Base-by-base conservation (phyloP, 2,329 filamentous ascomycete genomes). In the Pseudocercospora cruenta region DNA sequence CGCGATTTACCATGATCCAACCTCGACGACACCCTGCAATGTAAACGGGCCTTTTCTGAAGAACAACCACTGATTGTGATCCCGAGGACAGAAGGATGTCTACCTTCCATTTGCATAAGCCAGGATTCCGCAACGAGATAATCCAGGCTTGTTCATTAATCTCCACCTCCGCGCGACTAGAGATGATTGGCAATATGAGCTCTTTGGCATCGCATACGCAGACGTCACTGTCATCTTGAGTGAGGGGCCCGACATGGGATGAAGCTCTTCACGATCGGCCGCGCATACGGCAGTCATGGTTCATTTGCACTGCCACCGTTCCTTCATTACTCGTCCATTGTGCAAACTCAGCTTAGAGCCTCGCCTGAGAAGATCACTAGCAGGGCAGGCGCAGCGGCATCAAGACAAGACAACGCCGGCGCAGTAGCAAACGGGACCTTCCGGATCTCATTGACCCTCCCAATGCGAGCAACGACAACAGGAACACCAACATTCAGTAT, bases 191-290 rank as follows among this genome's bases (percentile, higher is more conserved):
- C n/a, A 24, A 21, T 26, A 45, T 31, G 22, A 16, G 53, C 33
- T 55, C 54, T 16, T 62, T n/a, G 49, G 51, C 60, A 47, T 22
- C 31, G 26, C 36, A n/a, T 31, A 21, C 12, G 47, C 19, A 24
- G 60, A 66, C 64, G 64, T 66, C 60, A 66, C 54, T 45, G 14
- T 63, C 64, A 66, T 66, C 55, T 66, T 58, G 60, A 60, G 49
- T 66, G 64, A 45, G 58, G 24, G 58, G 62, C 39, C 39, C 33
- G 26, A 53, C 51, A 58, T 58, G 64, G 53, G 28, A 22, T 53
- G 39, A 51, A 22, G 36, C 60, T 59, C 19, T 58, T 58, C 53
- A 43, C 58, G 62, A 66, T 69, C 67, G 62, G 53, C 61, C 21
- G 53, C 64, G 64, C 64, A 64, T 67, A 53, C 62, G 64, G 62